These are phyloP conservation scores for Nemophila menziesii DNA, from an alignment of 257 asterid species.

Conservation along the genomic window DNA sequence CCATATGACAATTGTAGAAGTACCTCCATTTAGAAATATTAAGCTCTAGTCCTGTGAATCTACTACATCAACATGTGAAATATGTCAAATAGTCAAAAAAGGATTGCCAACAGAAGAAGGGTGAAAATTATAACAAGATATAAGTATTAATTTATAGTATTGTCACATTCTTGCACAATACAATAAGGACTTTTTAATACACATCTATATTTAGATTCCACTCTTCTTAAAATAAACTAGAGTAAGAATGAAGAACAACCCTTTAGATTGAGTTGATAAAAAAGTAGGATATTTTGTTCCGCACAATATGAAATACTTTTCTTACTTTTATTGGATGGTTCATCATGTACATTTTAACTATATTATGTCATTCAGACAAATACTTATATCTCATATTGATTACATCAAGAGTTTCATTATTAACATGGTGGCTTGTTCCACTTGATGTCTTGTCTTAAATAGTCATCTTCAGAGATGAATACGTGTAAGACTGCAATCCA, in stretches of 20 bases:
- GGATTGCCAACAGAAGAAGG: too few species aligned
- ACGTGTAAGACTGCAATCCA: conserved; percentile 8
- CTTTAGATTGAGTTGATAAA: conserved; percentile 29
- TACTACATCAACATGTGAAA: conserved; percentile 19
- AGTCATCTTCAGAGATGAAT: conserved; percentile 17
- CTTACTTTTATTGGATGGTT: conserved; percentile 14
- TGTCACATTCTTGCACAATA: too few species aligned
- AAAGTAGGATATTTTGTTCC: conserved; percentile 21
- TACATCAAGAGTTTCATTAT: conserved; percentile 5
- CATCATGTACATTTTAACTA: conserved; percentile 13
- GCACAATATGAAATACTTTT: conserved; percentile 17
- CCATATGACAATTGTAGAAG: conserved; percentile 45
- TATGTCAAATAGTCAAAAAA: conserved; percentile 5
- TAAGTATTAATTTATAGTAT: too few species aligned
- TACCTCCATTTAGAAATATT: conserved; percentile 41
- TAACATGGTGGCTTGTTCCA: conserved; percentile 7
- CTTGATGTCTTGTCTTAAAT: conserved; percentile 20
- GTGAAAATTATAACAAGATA: too few species aligned
- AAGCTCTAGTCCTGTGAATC: conserved; percentile 41
- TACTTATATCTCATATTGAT: conserved; percentile 5
- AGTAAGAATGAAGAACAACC: conserved; percentile 10
- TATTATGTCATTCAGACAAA: conserved; percentile 13
- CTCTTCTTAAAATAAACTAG: neutral
- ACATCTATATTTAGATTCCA: too few species aligned
- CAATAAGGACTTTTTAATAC: too few species aligned